Evolutionary conservation across 257 asterid species (phyloP).

Genomic region (Schizonepeta tenuifolia): DNA sequence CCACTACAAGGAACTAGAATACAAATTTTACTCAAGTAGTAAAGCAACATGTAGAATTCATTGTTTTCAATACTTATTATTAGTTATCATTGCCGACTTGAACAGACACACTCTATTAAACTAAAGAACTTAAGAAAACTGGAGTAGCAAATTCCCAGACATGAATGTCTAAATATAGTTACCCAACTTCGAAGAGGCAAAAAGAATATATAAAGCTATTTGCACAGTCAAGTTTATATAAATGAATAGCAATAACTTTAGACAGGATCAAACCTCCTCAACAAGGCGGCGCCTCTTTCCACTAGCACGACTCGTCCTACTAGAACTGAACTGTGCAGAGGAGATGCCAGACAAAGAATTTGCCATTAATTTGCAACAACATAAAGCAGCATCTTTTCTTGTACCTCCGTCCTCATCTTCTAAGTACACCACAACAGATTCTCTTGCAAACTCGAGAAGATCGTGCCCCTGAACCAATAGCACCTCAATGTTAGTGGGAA

Average conservation of each 20-base stretch:
- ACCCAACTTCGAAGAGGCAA: background rate
- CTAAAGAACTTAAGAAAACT: too few species aligned
- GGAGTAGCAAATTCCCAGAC: slow-evolving; percentile 8
- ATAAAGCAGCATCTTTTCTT: slow-evolving; percentile 95
- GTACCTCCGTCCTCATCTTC: slow-evolving; percentile 97
- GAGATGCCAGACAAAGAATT: slow-evolving; percentile 79
- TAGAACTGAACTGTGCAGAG: slow-evolving; percentile 69
- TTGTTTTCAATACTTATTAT: too few species aligned
- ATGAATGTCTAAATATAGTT: slow-evolving; percentile 9
- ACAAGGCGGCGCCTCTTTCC: slow-evolving; percentile 91
- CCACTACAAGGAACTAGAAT: too few species aligned
- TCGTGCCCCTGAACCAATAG: slow-evolving; percentile 76
- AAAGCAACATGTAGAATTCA: too few species aligned
- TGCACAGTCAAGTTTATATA: slow-evolving; percentile 8
- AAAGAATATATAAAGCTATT: background rate
- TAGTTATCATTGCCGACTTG: too few species aligned
- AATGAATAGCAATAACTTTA: slow-evolving; percentile 8
- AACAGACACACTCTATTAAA: too few species aligned
- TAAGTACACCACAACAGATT: slow-evolving; percentile 81
- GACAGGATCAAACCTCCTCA: slow-evolving; percentile 76
- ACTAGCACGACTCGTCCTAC: slow-evolving; percentile 84
- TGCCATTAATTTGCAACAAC: slow-evolving; percentile 93
- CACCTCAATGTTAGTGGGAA: slow-evolving; percentile 21
- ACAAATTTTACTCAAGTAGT: too few species aligned
- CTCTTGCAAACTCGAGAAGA: slow-evolving; percentile 96